A percentile compares a stretch with the other conserved stretches of the same genome.
These are phyloP conservation scores for Neohortaea acidophila DNA, from an alignment of 495 filamentous ascomycete genomes.

Conservation along the genomic window DNA sequence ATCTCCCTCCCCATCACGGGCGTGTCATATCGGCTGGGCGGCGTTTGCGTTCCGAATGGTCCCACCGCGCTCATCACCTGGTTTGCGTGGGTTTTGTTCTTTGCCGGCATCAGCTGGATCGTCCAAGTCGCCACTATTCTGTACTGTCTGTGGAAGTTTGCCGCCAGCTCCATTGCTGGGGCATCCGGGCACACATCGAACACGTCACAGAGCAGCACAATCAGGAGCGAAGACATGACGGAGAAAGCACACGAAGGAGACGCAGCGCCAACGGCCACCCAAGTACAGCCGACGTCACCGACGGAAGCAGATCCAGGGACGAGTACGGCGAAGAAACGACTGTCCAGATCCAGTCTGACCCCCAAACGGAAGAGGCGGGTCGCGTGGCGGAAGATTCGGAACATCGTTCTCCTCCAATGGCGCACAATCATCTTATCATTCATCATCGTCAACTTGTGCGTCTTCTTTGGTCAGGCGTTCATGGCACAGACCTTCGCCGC, in stretches of 20 bases:
- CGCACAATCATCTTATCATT: conserved; percentile 21
- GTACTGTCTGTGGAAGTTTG: conserved; percentile 23
- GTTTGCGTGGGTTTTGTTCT: conserved; percentile 25
- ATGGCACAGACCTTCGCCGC: too few relatives aligned
- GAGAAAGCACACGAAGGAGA: neutral
- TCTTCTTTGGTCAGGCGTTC: conserved; percentile 24
- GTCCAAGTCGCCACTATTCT: conserved; percentile 22
- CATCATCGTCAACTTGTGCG: conserved; percentile 18
- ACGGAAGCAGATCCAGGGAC: too few relatives aligned
- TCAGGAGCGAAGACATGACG: neutral
- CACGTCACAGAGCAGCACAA: neutral
- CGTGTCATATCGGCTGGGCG: conserved; percentile 26
- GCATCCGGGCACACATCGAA: neutral
- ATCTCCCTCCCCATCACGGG: conserved; percentile 20
- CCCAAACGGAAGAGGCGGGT: neutral
- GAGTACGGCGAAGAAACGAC: neutral
- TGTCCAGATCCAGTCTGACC: too few relatives aligned
- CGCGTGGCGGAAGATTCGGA: conserved; percentile 18
- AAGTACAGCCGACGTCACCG: too few relatives aligned
- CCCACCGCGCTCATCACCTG: conserved; percentile 18
- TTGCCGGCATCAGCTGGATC: conserved; percentile 19
- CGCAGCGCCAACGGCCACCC: neutral
- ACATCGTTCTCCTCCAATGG: conserved; percentile 26
- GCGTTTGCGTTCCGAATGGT: conserved; percentile 23
- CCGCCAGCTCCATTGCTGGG: neutral